phyloP scores from a whole-genome alignment of 306 rosid genomes.

The Gastrolobium bilobum region DNA sequence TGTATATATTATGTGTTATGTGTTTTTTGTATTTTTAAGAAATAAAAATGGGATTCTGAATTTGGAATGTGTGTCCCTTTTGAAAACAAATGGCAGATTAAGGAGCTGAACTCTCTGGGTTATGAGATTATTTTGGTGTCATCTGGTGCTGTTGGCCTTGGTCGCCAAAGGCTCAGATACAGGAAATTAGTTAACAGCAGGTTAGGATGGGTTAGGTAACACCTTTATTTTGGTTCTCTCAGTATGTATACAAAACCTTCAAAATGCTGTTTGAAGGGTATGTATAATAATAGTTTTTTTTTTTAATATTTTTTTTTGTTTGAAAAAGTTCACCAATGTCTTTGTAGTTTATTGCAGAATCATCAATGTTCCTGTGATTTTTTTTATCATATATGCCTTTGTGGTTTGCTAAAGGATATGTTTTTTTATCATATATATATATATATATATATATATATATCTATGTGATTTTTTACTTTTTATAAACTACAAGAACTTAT shows the following conservation, averaged over 20 bases:
- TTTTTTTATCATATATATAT: too few species aligned
- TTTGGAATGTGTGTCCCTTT: constrained; percentile 31
- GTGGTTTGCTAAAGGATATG: too few species aligned
- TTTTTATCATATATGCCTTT: too few species aligned
- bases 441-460: too few species aligned
- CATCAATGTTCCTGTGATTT: too few species aligned
- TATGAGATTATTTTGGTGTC: constrained; percentile 94
- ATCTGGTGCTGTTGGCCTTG: constrained; percentile 98
- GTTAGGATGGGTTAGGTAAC: constrained; percentile 50
- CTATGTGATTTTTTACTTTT: too few species aligned
- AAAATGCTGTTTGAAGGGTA: neutral
- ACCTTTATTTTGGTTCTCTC: neutral
- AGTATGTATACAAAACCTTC: neutral
- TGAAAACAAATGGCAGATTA: constrained; percentile 70
- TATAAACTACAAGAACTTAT: neutral
- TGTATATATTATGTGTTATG: neutral
- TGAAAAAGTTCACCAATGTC: too few species aligned
- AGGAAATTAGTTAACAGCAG: constrained; percentile 92
- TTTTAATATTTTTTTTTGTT: too few species aligned
- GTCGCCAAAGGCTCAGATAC: constrained; percentile 93
- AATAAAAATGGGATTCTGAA: constrained; percentile 43
- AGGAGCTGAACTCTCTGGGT: constrained; percentile 81
- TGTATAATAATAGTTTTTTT: too few species aligned
- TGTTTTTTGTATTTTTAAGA: neutral
- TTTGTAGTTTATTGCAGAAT: too few species aligned